These are phyloP conservation scores for Medicago ruthenica DNA, from an alignment of 306 rosid genomes.

Conservation along the genomic window DNA sequence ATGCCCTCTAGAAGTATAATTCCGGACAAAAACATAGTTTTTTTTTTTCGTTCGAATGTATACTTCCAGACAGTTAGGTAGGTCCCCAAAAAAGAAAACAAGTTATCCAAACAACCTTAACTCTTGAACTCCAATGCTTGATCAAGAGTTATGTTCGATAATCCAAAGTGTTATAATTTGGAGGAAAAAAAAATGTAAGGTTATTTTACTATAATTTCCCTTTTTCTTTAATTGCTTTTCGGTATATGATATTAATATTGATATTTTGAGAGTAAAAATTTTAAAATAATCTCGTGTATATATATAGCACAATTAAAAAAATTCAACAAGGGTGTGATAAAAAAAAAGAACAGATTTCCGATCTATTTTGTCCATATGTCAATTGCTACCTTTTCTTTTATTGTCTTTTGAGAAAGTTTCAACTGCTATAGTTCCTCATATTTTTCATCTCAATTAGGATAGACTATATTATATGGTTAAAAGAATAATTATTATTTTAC, in stretches of 20 bases:
- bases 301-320: background rate
- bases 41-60: background rate
- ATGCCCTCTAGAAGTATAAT: background rate
- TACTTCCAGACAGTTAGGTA: background rate
- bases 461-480: background rate
- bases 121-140: background rate
- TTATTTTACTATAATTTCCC: too few relatives aligned
- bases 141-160: background rate
- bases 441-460: background rate
- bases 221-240: too few relatives aligned
- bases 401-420: background rate
- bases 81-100: background rate
- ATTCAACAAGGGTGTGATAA: background rate
- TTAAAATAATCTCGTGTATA: background rate
- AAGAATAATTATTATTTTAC: background rate
- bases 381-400: background rate
- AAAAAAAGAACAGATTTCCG: background rate
- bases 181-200: too few relatives aligned
- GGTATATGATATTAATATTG: too few relatives aligned
- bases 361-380: background rate
- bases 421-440: background rate
- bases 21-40: background rate
- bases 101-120: background rate
- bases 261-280: too few relatives aligned
- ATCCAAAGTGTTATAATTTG: background rate